Evolutionary conservation across 805 yeast species (phyloP), one percentile per base, ranked within the genome.

Genomic region (Candida coquimbonensis): DNA sequence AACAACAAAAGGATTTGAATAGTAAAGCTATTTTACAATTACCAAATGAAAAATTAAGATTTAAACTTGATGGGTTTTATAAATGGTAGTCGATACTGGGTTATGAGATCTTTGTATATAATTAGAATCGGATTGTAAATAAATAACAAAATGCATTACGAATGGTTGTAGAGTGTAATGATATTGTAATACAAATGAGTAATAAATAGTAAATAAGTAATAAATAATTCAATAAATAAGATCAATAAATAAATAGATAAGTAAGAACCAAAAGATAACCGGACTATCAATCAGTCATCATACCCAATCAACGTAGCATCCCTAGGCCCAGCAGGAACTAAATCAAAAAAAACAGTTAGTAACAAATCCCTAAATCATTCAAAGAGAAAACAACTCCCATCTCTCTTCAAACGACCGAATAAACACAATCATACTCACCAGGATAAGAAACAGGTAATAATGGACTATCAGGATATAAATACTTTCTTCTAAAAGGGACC

Each of bases 401-500:
- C n/a, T 21, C 24, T 21, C 24, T 21, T 21, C 24, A 21, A 21
- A 21, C 7, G 24, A 21, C 24, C 24, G 7, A 6, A 21, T 3
- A 16, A 12, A 13, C 16, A 26, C 13, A 19, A 27, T 27, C 31
- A 53, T 48, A 52, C 61, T 38, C 39, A 56, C 61, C 35, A 14
- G 75, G 75, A 51, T 72, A 72, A 29, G 60, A 63, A 36, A 63
- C 55, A 39, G 95, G 95, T 50, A 85, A 68, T 14, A 83, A 81
- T 36, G 68, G 75, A 46, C 81, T 83, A 60, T 83, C 88, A 34
- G 68, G 74, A 59, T 78, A 86, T 50, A 81, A 65, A 61, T 69
- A 81, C 62, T 74, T 78, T 66, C 84, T 78, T 74, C 95, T 81
- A 40, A 83, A 56, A 29, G 89, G 88, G 38, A 88, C 73, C 44